A percentile compares a stretch with the other conserved stretches of the same genome.
Conservation (phyloP, 495 filamentous ascomycete genomes). For the Penicillium psychrofluorescens region DNA sequence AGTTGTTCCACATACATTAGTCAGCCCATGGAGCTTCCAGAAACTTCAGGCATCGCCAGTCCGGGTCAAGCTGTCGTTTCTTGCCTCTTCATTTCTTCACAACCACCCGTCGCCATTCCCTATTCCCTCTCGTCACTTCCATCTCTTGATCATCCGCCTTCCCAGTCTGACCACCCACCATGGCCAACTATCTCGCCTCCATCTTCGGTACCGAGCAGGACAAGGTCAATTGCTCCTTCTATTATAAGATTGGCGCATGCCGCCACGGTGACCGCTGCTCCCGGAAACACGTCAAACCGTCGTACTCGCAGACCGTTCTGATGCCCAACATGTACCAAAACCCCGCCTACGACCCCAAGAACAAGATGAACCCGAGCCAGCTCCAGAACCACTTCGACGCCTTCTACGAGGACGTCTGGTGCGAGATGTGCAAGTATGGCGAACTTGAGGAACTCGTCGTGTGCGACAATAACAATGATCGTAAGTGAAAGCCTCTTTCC, state of each 20-base stretch:
- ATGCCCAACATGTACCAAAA: constrained; percentile 99
- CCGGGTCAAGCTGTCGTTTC: constrained; percentile 3
- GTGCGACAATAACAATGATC: constrained; percentile 95
- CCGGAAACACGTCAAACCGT: constrained; percentile 97
- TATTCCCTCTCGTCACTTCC: not conserved
- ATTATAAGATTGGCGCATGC: constrained; percentile 98
- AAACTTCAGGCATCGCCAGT: constrained; percentile 31
- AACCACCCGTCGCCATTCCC: not conserved
- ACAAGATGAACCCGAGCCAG: constrained; percentile 89
- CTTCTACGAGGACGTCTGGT: constrained; percentile 99
- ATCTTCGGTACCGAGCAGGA: constrained; percentile 99
- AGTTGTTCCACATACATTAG: constrained; percentile 17
- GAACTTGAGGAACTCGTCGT: constrained; percentile 86
- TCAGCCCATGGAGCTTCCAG: constrained; percentile 36
- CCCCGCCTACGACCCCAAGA: constrained; percentile 93
- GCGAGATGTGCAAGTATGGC: constrained; percentile 94
- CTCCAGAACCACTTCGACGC: constrained; percentile 99
- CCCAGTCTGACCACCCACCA: constrained; percentile 21
- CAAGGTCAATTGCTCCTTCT: constrained; percentile 82
- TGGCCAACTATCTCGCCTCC: constrained; percentile 97
- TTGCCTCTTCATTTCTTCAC: not conserved
- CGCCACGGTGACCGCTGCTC: constrained; percentile 97
- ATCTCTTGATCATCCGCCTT: not conserved
- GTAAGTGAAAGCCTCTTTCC: constrained; percentile 41
- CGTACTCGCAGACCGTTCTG: constrained; percentile 94